Conservation (phyloP, 305 asterid species). For the Lippia alba region DNA sequence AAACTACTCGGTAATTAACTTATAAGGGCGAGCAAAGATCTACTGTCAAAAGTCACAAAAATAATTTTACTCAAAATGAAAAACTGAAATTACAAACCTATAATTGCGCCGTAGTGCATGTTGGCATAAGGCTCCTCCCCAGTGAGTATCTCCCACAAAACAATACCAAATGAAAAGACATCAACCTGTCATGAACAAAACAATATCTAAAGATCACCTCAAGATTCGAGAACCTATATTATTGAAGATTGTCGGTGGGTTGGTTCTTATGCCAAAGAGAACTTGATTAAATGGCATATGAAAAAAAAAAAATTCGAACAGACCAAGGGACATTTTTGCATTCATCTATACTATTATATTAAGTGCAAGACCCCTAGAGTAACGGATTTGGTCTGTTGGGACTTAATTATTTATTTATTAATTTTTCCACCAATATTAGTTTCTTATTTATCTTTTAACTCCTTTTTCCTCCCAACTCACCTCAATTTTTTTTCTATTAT, state of each 20-base stretch:
- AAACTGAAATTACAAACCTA: conserved; percentile 52
- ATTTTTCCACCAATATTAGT: no score
- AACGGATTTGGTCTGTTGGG: no score
- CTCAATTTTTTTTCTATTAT: no score
- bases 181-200: conserved; percentile 62
- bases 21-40: not conserved
- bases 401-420: no score
- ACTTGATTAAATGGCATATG: not conserved
- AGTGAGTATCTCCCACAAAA: conserved; percentile 90
- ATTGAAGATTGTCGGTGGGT: conserved; percentile 19
- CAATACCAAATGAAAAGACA: conserved; percentile 86
- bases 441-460: no score
- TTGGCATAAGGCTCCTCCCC: conserved; percentile 91
- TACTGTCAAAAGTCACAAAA: conserved; percentile 25
- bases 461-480: no score
- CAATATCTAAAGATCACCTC: conserved; percentile 6
- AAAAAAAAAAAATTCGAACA: conserved; percentile 14
- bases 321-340: conserved; percentile 11
- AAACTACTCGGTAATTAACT: not conserved
- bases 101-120: conserved; percentile 90
- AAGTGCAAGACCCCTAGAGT: no score
- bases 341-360: not conserved
- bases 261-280: conserved; percentile 15
- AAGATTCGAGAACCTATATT: not conserved
- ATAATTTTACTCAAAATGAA: conserved; percentile 4